phyloP scores from a whole-genome alignment of 176 grass and related monocot genomes.

The Phyllostachys edulis region DNA sequence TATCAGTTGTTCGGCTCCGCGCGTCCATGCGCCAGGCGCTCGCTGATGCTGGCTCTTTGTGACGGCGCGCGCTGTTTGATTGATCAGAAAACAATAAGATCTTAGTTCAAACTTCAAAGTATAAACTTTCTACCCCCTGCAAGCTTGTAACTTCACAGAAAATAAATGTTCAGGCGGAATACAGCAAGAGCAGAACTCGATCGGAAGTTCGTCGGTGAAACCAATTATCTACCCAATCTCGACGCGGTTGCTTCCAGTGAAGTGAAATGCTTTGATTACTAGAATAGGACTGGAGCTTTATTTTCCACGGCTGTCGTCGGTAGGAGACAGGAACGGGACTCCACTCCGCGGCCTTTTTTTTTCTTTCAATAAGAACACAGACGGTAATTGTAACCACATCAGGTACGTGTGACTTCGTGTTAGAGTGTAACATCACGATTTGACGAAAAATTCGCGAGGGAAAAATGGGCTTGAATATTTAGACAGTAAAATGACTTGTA shows the following conservation, averaged over 20 bases:
- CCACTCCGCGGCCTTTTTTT: not conserved
- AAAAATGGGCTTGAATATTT: not conserved
- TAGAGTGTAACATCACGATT: not conserved
- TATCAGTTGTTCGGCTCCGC: not conserved
- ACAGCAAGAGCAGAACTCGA: not conserved
- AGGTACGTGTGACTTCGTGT: not conserved
- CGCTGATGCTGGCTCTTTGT: not conserved
- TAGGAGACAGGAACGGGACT: not conserved
- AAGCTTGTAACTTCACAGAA: not conserved
- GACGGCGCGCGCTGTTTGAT: not conserved
- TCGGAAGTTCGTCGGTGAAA: not conserved
- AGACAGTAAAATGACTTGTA: not conserved
- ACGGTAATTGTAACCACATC: not conserved
- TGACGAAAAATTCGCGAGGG: not conserved
- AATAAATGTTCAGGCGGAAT: not conserved
- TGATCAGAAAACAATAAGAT: not conserved
- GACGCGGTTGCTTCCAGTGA: not conserved
- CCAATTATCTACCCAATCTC: not conserved
- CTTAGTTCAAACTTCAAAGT: not conserved
- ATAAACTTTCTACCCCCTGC: not conserved
- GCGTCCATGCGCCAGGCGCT: not conserved
- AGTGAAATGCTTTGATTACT: not conserved
- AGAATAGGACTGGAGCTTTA: not conserved
- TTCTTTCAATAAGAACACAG: not conserved
- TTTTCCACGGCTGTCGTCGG: not conserved